Percentiles rank a stretch among this genome's conserved stretches.
phyloP scores from a whole-genome alignment of 2,329 filamentous ascomycete species.

The Rhynchosporium secalis region DNA sequence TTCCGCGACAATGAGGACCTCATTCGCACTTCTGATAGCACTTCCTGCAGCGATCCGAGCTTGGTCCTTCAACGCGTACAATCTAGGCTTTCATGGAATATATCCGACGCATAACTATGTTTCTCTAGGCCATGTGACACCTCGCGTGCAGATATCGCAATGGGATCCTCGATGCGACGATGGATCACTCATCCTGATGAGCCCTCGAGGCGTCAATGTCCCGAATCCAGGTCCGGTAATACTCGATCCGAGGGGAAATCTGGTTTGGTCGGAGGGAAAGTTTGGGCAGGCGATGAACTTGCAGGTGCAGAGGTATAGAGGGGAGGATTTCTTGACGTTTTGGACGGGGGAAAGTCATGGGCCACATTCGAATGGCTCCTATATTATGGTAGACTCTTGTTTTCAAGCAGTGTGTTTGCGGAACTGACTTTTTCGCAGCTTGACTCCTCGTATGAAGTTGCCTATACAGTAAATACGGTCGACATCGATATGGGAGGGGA shows the following conservation, averaged over 20 bases:
- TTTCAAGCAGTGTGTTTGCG: background rate
- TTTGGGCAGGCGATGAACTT: constrained; percentile 28
- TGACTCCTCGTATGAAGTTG: constrained; percentile 18
- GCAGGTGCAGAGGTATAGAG: constrained; percentile 44
- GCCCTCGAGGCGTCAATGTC: constrained; percentile 22
- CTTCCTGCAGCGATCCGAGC: constrained; percentile 16
- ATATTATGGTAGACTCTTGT: constrained; percentile 14
- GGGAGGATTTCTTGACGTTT: constrained; percentile 48
- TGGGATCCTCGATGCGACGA: constrained; percentile 24
- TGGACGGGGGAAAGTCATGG: constrained; percentile 49
- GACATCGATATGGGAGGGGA: constrained; percentile 14
- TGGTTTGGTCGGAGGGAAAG: constrained; percentile 26
- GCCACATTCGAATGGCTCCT: constrained; percentile 40
- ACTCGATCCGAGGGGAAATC: constrained; percentile 22
- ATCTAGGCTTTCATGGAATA: constrained; percentile 21
- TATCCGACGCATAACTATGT: constrained; percentile 23
- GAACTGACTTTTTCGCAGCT: constrained; percentile 7
- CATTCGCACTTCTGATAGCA: constrained; percentile 7
- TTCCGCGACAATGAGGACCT: constrained; percentile 2
- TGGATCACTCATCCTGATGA: constrained; percentile 20
- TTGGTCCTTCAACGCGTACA: constrained; percentile 19
- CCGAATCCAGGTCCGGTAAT: constrained; percentile 24
- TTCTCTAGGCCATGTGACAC: constrained; percentile 16
- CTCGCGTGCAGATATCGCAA: constrained; percentile 16
- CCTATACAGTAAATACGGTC: constrained; percentile 10